Evolutionary conservation across 495 filamentous ascomycete genomes (phyloP).

Genomic region (Evernia prunastri): DNA sequence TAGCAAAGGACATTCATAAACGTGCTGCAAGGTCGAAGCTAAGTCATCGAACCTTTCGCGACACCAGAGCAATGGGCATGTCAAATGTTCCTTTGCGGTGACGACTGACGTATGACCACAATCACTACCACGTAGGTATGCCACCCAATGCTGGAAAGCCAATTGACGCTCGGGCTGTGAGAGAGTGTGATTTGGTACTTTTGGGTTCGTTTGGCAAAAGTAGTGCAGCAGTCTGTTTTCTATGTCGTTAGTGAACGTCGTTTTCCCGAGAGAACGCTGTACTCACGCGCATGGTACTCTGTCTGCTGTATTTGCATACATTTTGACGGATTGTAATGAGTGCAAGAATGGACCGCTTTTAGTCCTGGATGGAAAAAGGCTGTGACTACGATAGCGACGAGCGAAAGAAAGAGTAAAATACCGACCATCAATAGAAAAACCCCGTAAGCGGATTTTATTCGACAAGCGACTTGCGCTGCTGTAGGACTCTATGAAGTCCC

Average conservation of each 20-base stretch:
- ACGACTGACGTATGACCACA: not conserved
- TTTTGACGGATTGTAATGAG: not conserved
- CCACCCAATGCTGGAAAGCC: conserved; percentile 20
- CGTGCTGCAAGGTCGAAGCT: conserved; percentile 7
- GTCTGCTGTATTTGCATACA: not conserved
- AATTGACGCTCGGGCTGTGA: conserved; percentile 7
- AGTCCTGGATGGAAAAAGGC: not conserved
- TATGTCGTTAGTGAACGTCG: not conserved
- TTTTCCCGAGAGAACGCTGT: not conserved
- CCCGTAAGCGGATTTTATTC: too few relatives aligned
- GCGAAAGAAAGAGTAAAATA: not conserved
- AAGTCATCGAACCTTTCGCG: conserved; percentile 14
- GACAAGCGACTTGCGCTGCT: not conserved
- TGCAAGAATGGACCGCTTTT: not conserved
- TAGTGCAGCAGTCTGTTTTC: not conserved
- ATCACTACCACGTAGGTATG: conserved; percentile 6
- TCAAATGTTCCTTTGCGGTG: conserved; percentile 2
- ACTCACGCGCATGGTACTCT: conserved; percentile 7
- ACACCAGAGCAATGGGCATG: conserved; percentile 21
- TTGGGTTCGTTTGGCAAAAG: not conserved
- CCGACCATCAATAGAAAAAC: not conserved
- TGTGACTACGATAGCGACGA: not conserved
- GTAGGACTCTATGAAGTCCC: not conserved
- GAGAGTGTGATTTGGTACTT: not conserved
- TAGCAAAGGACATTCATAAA: conserved; percentile 12